These are phyloP conservation scores for Aristolochia contorta DNA, from an alignment of 164 flowering plant genomes.

Conservation along the genomic window DNA sequence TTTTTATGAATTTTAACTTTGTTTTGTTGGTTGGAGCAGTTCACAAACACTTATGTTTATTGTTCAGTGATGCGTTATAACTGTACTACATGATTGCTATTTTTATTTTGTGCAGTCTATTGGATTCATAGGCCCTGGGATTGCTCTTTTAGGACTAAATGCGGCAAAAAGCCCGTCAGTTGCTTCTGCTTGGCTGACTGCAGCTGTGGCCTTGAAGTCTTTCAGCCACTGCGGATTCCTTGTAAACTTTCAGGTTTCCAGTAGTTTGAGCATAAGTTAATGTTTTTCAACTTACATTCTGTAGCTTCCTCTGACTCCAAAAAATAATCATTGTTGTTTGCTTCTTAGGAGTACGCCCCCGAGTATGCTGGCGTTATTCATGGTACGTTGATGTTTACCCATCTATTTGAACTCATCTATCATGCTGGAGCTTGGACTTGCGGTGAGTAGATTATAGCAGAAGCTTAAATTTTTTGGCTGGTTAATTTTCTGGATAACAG, in stretches of 20 bases:
- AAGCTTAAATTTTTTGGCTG: too few relatives aligned
- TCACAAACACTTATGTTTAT: background rate
- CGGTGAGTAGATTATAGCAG: too few relatives aligned
- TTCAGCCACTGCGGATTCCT: slow-evolving; percentile 95
- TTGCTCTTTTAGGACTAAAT: slow-evolving; percentile 70
- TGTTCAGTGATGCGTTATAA: background rate
- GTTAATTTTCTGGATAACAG: slow-evolving; percentile 22
- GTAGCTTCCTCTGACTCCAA: slow-evolving; percentile 4
- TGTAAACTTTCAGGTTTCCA: slow-evolving; percentile 88
- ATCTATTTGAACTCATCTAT: background rate
- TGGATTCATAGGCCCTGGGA: slow-evolving; percentile 79
- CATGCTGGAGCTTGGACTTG: too few relatives aligned
- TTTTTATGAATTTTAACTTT: background rate
- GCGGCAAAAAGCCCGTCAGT: slow-evolving; percentile 48
- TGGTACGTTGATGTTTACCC: slow-evolving; percentile 31
- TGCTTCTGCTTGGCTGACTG: slow-evolving; percentile 90
- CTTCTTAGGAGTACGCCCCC: slow-evolving; percentile 81
- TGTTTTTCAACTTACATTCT: background rate
- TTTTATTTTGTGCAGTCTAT: slow-evolving; percentile 49
- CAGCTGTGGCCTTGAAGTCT: slow-evolving; percentile 81
- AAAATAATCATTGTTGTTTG: slow-evolving; percentile 3
- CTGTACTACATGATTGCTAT: background rate
- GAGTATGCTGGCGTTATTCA: slow-evolving; percentile 88
- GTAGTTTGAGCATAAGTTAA: background rate
- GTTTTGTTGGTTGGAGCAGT: background rate